Base-by-base conservation (phyloP, 2,329 filamentous ascomycete species). In the Xylaria digitata region DNA sequence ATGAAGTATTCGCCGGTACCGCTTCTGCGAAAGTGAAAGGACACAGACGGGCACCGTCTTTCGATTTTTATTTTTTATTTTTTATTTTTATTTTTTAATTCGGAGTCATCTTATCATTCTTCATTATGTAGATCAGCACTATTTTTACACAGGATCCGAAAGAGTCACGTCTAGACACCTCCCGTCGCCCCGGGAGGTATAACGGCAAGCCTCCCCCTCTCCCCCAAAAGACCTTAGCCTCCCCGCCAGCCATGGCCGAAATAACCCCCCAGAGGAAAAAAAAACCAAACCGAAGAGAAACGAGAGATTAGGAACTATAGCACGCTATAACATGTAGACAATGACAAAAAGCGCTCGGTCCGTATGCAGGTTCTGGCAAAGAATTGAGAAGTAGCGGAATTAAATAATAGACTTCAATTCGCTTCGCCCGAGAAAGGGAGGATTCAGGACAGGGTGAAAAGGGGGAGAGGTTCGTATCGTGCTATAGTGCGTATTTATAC, bases 181-280 rank as follows among this genome's bases (percentile, higher is more conserved):
- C n/a, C 46, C 43, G 46, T 37, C 53, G 26, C 58, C 45, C 19
- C 53, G 26, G 43, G 43, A 45, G 56, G 61, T 64, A 67, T 56
- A 45, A 61, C 34, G 43, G 48, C 54, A 34, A 17, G 37, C 64
- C 46, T 59, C 42, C 26, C 23, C 26, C n/a, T 26, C 26, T 5
- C 5, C 26, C 5, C 26, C 26, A 26, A 26, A 26, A 26, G 26
- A 26, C 26, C 26, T 26, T 26, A 26, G 26, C 26, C 26, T 26
- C 26, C 26, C 26, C 26, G 26, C 26, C 21, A 30, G n/a, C n/a
- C 50, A 53, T 40, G 37, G 21, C 53, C 53, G 32, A 15, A 40
- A 40, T 13, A 40, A 40, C 4, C 37, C 11, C 37, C 4, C 34
- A 37, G 13, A 43, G 8, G 21, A n/a, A 34, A 34, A 13, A n/a